Conservation (phyloP, 768 basidiomycete species). For the Suillus lakei region DNA sequence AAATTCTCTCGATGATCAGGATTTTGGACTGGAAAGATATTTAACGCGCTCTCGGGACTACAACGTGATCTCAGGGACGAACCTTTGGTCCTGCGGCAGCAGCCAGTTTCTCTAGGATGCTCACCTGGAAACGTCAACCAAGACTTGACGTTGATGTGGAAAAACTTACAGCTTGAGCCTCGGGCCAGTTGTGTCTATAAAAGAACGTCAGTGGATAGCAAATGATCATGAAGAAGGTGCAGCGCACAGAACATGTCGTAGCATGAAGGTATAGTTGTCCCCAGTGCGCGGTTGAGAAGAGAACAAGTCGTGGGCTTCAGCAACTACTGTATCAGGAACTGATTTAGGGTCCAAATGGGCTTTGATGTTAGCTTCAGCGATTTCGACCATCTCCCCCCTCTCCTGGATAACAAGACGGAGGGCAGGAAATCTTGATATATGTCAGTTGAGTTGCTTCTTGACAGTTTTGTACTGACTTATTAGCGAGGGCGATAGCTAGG, state of each 20-base stretch:
- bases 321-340: constrained; percentile 37
- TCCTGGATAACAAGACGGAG: constrained; percentile 41
- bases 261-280: constrained; percentile 3
- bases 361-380: constrained; percentile 16
- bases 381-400: constrained; percentile 29
- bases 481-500: constrained; percentile 44
- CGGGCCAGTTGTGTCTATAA: constrained; percentile 20
- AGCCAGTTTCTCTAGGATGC: constrained; percentile 1
- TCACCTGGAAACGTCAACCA: neutral
- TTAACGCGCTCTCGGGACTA: neutral
- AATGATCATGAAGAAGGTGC: neutral
- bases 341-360: constrained; percentile 38
- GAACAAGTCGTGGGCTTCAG: constrained; percentile 47
- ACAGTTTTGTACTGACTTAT: constrained; percentile 26
- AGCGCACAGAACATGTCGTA: constrained; percentile 9
- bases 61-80: neutral
- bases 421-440: constrained; percentile 2
- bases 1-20: constrained; percentile 8
- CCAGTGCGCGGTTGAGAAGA: constrained; percentile 32
- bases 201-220: neutral
- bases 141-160: neutral
- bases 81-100: constrained; percentile 9
- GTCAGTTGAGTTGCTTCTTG: constrained; percentile 2
- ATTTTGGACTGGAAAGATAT: constrained; percentile 4
- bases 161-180: constrained; percentile 10